A percentile compares a stretch with the other conserved stretches of the same genome.
phyloP scores from a whole-genome alignment of 2,329 filamentous ascomycete species.

The Ophiosphaerella narmari region DNA sequence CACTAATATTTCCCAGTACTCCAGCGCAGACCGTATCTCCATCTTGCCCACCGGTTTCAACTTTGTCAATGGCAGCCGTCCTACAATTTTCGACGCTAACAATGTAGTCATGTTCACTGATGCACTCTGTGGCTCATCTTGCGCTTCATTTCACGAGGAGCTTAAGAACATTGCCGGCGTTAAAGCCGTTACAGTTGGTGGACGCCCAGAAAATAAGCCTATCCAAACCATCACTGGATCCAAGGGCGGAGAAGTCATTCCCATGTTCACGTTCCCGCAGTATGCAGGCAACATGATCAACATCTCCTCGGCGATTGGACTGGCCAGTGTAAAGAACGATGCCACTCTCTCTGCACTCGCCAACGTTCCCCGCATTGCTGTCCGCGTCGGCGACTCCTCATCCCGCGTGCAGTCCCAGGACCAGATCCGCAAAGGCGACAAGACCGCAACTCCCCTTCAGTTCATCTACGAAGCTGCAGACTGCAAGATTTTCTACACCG shows the following conservation, averaged over 20 bases:
- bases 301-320: constrained; percentile 10
- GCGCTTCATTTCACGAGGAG: constrained; percentile 60
- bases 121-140: constrained; percentile 63
- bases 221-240: constrained; percentile 68
- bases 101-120: constrained; percentile 55
- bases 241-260: constrained; percentile 54
- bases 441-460: constrained; percentile 54
- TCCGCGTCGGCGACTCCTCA: constrained; percentile 18
- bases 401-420: constrained; percentile 27
- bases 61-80: constrained; percentile 23
- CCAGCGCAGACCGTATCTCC: constrained; percentile 23
- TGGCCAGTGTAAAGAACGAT: constrained; percentile 12
- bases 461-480: constrained; percentile 65
- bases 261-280: constrained; percentile 18
- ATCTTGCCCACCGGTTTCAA: constrained; percentile 16
- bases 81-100: constrained; percentile 43
- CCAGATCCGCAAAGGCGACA: constrained; percentile 34
- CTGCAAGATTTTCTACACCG: constrained; percentile 64
- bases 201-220: constrained; percentile 56
- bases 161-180: constrained; percentile 58
- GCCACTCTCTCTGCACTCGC: constrained; percentile 14
- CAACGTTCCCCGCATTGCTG: constrained; percentile 16
- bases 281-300: constrained; percentile 23
- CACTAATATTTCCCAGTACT: constrained; percentile 16
- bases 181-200: constrained; percentile 61